Percentiles rank a stretch among this genome's conserved stretches.
Evolutionary conservation across 495 filamentous ascomycete genomes (phyloP).

Genomic region (Penicillium diatomitis): DNA sequence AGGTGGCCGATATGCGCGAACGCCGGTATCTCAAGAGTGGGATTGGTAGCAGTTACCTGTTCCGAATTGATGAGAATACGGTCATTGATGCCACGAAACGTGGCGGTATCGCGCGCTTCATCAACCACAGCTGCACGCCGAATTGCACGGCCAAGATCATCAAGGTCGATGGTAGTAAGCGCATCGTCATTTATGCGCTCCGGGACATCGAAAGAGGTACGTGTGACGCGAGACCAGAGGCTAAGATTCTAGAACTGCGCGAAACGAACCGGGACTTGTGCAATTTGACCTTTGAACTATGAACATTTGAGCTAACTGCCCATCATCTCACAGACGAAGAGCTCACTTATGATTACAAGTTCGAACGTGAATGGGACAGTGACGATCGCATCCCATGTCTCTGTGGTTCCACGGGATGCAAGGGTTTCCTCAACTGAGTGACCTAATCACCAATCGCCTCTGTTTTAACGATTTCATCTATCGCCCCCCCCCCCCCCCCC

Average conservation of each 20-base stretch:
- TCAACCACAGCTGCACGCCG: slow-evolving; percentile 96
- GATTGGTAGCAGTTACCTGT: slow-evolving; percentile 94
- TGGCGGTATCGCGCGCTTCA: slow-evolving; percentile 95
- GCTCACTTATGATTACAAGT: slow-evolving; percentile 99
- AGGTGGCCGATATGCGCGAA: slow-evolving; percentile 92
- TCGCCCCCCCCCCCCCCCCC: neutral
- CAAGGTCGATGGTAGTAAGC: slow-evolving; percentile 96
- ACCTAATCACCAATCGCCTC: neutral
- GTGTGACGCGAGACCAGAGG: slow-evolving; percentile 24
- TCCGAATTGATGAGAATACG: slow-evolving; percentile 94
- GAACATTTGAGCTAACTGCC: neutral
- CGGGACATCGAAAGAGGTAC: slow-evolving; percentile 89
- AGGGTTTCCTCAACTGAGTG: slow-evolving; percentile 91
- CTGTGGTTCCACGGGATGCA: slow-evolving; percentile 90
- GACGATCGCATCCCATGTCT: slow-evolving; percentile 95
- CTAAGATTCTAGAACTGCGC: too few species aligned
- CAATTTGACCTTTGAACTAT: too few species aligned
- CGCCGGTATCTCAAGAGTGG: slow-evolving; percentile 87
- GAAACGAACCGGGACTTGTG: too few species aligned
- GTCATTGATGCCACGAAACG: slow-evolving; percentile 98
- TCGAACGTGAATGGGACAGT: slow-evolving; percentile 91
- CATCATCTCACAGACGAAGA: slow-evolving; percentile 73
- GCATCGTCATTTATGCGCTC: slow-evolving; percentile 97
- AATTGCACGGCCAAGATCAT: slow-evolving; percentile 99
- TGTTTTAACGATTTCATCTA: neutral